A percentile compares a stretch with the other conserved stretches of the same genome.
Conservation (phyloP, 768 basidiomycete species). For the Symmetrospora coprosmae region DNA sequence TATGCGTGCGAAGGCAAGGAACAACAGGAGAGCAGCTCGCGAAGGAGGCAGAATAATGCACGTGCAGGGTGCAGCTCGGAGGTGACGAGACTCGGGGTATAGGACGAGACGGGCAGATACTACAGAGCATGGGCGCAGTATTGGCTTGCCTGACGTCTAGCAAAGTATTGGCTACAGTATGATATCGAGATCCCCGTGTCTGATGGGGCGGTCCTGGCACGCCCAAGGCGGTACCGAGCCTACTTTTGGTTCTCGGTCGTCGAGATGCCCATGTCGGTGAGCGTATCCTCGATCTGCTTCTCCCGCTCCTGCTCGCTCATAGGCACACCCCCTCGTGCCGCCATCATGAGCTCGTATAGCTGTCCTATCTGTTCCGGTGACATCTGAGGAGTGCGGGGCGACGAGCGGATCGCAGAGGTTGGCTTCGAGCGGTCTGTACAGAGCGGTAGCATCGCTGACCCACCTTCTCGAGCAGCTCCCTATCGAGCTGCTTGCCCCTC, state of each 20-base stretch:
- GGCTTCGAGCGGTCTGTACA: no score
- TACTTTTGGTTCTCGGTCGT: no score
- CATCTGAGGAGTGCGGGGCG: constrained; percentile 45
- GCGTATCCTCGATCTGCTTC: neutral
- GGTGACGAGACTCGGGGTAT: no score
- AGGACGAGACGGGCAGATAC: no score
- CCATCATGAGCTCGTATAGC: constrained; percentile 86
- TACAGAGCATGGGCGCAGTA: no score
- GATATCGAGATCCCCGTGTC: no score
- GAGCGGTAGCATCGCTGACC: constrained; percentile 39
- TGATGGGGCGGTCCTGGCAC: no score
- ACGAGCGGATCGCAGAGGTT: neutral
- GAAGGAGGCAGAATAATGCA: no score
- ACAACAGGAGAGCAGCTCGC: neutral
- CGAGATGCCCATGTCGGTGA: constrained; percentile 5
- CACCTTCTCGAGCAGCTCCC: constrained; percentile 37
- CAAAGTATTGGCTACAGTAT: no score
- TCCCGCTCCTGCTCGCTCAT: constrained; percentile 20
- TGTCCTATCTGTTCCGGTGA: constrained; percentile 82
- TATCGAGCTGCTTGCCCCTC: constrained; percentile 35
- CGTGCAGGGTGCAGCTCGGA: no score
- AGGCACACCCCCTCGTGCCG: constrained; percentile 48
- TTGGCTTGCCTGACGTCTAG: no score
- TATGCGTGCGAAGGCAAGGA: neutral
- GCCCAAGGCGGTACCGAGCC: no score